phyloP scores from a whole-genome alignment of 768 basidiomycete species.

The Pleurotus tuoliensis region DNA sequence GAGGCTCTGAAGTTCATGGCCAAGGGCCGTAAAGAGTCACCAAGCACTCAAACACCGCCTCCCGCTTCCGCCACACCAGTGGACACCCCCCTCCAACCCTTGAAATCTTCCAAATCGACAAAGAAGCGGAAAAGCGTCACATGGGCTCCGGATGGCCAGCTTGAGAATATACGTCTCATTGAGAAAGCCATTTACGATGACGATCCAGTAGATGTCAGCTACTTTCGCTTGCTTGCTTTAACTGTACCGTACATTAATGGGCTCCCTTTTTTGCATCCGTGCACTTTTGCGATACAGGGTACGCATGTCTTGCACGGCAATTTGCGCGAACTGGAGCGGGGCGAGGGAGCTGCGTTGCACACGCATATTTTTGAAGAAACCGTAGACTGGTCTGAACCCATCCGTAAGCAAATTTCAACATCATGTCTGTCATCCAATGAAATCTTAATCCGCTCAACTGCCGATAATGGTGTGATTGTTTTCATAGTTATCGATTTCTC shows the following conservation, averaged over 20 bases:
- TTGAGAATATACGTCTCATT: constrained; percentile 75
- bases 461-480: constrained; percentile 7
- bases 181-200: constrained; percentile 88
- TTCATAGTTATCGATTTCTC: constrained; percentile 61
- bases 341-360: constrained; percentile 83
- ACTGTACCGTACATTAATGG: constrained; percentile 52
- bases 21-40: constrained; percentile 58
- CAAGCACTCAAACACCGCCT: constrained; percentile 58
- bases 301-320: constrained; percentile 58
- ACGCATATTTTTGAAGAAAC: constrained; percentile 81
- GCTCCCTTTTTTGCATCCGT: constrained; percentile 23
- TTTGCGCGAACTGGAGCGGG: constrained; percentile 83
- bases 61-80: constrained; percentile 27
- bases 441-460: constrained; percentile 8
- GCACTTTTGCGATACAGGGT: constrained; percentile 53
- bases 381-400: constrained; percentile 82
- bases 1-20: constrained; percentile 77
- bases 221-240: constrained; percentile 35
- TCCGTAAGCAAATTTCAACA: constrained; percentile 51
- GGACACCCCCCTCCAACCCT: constrained; percentile 13
- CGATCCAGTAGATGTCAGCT: constrained; percentile 82
- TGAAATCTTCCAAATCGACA: constrained; percentile 33
- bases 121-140: constrained; percentile 76
- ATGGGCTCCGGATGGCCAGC: constrained; percentile 71
- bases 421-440: constrained; percentile 15